These are phyloP conservation scores for Xerocomellus intermedius DNA, from an alignment of 768 basidiomycete genomes.

Conservation along the genomic window DNA sequence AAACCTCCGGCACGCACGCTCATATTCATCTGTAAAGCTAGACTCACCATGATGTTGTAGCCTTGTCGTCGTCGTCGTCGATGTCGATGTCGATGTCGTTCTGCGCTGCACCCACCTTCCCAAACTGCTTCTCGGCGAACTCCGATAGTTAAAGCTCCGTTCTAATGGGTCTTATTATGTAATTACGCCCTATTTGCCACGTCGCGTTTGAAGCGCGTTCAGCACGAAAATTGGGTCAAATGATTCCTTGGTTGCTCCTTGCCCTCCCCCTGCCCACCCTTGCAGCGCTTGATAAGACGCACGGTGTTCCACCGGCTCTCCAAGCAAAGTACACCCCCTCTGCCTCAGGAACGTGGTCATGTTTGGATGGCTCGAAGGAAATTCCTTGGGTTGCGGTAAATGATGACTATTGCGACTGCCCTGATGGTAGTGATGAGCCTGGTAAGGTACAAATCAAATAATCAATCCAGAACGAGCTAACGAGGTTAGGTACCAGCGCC, in stretches of 20 bases:
- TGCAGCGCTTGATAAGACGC: conserved; percentile 47
- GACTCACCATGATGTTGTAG: conserved; percentile 31
- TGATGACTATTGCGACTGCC: conserved; percentile 94
- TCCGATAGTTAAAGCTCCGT: conserved; percentile 25
- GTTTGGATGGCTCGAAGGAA: conserved; percentile 75
- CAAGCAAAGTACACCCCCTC: conserved; percentile 53
- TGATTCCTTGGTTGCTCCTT: conserved; percentile 51
- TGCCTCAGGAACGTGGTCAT: conserved; percentile 63
- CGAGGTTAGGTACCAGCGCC: conserved; percentile 70
- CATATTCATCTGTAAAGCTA: background rate
- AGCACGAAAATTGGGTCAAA: conserved; percentile 18
- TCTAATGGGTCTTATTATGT: conserved; percentile 21
- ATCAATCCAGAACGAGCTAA: conserved; percentile 7
- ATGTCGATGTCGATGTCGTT: conserved; percentile 24
- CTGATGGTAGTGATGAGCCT: conserved; percentile 94
- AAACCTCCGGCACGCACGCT: background rate
- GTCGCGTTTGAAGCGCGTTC: background rate
- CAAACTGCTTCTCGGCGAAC: conserved; percentile 13
- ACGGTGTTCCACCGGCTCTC: conserved; percentile 57
- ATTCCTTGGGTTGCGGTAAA: conserved; percentile 84
- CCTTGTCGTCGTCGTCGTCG: conserved; percentile 18
- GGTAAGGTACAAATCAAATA: conserved; percentile 42
- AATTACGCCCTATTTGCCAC: conserved; percentile 9
- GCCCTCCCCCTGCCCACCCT: conserved; percentile 40
- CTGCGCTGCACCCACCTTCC: background rate